Percentiles rank a stretch among this genome's conserved stretches.
phyloP scores from a whole-genome alignment of 2,329 filamentous ascomycete genomes.

The Xylariaceae sp. region DNA sequence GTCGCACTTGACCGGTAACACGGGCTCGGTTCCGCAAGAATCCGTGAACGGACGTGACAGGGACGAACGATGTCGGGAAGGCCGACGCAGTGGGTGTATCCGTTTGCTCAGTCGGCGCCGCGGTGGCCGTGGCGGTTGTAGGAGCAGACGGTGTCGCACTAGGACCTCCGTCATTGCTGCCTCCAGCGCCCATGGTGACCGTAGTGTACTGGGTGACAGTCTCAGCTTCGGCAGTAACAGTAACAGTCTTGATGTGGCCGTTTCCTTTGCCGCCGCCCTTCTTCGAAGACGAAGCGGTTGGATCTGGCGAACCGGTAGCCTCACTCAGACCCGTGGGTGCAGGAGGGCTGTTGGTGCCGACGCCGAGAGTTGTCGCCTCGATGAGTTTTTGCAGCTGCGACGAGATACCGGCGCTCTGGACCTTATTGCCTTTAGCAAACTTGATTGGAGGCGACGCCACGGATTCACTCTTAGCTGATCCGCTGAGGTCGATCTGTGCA shows the following conservation, averaged over 20 bases:
- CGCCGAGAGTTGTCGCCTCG: conserved; percentile 46
- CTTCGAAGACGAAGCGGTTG: conserved; percentile 27
- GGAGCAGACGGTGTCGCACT: conserved; percentile 7
- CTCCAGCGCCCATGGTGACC: conserved; percentile 40
- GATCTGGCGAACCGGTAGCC: conserved; percentile 22
- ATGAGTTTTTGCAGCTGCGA: conserved; percentile 51
- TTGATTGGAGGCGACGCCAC: conserved; percentile 48
- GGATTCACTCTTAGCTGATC: conserved; percentile 19
- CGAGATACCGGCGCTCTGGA: conserved; percentile 48
- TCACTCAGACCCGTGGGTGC: conserved; percentile 36
- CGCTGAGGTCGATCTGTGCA: conserved; percentile 43
- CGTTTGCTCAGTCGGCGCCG: conserved; percentile 4
- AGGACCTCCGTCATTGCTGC: conserved; percentile 1
- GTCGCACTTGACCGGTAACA: conserved; percentile 37
- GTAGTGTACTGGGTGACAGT: conserved; percentile 49
- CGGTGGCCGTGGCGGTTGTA: conserved; percentile 10
- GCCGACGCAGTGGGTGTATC: background rate
- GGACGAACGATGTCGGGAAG: conserved; percentile 30
- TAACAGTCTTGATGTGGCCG: conserved; percentile 48
- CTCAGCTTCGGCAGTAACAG: conserved; percentile 49
- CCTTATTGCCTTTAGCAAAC: conserved; percentile 43
- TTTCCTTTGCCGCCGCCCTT: conserved; percentile 29
- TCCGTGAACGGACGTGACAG: conserved; percentile 35
- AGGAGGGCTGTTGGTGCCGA: conserved; percentile 35
- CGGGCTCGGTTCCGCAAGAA: conserved; percentile 35